phyloP scores from a whole-genome alignment of 176 grass and related monocot genomes.

The Zoysia japonica region DNA sequence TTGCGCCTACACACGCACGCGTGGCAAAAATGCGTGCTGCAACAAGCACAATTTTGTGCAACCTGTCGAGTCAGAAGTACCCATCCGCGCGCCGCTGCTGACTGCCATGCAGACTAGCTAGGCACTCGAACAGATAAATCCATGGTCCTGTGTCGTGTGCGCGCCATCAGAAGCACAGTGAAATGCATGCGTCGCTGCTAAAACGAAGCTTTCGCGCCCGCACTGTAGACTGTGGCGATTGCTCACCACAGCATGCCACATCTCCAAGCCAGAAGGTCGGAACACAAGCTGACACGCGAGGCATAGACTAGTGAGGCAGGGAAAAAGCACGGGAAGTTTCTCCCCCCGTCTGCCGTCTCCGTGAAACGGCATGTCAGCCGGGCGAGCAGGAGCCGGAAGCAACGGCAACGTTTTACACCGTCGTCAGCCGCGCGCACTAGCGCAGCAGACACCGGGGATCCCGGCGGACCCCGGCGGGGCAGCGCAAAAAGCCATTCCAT shows the following conservation, averaged over 20 bases:
- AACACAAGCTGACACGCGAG: neutral
- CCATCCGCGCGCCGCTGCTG: too few relatives aligned
- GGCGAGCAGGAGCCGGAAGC: neutral
- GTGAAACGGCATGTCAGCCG: slow-evolving; percentile 10
- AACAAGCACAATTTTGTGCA: neutral
- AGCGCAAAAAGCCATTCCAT: slow-evolving; percentile 36
- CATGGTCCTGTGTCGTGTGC: neutral
- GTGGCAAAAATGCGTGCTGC: neutral
- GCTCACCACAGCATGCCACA: neutral
- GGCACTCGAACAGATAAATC: neutral
- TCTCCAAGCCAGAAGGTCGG: neutral
- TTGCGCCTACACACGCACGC: too few relatives aligned
- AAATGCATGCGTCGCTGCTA: neutral
- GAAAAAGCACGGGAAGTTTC: neutral
- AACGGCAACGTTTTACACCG: neutral
- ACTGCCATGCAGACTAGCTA: too few relatives aligned
- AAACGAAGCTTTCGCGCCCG: slow-evolving; percentile 24
- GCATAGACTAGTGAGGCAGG: neutral
- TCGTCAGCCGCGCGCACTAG: neutral
- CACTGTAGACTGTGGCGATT: neutral
- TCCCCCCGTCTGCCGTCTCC: neutral
- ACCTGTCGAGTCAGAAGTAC: neutral
- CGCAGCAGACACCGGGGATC: slow-evolving; percentile 24
- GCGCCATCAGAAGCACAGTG: neutral
- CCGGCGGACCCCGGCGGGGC: slow-evolving; percentile 31